These are phyloP conservation scores for Pisolithus marmoratus DNA, from an alignment of 768 basidiomycete species.

Conservation along the genomic window DNA sequence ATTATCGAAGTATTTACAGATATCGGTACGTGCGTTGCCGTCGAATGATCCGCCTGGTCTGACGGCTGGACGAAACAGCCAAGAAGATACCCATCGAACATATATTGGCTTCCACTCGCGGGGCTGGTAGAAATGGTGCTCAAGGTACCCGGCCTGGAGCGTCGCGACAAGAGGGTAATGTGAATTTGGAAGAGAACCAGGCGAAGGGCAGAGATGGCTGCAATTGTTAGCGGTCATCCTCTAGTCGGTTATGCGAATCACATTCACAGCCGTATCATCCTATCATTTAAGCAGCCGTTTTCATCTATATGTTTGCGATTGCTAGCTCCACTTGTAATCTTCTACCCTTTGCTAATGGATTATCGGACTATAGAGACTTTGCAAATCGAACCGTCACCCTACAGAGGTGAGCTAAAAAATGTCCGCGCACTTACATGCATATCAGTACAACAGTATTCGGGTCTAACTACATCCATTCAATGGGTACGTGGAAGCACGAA, in stretches of 20 bases:
- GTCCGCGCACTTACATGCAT: background rate
- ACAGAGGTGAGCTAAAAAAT: background rate
- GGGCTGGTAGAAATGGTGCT: constrained; percentile 55
- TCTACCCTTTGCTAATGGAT: constrained; percentile 20
- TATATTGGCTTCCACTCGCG: constrained; percentile 79
- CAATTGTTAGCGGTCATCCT: constrained; percentile 44
- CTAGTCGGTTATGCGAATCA: constrained; percentile 1
- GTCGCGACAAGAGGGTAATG: constrained; percentile 46
- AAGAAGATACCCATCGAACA: constrained; percentile 92
- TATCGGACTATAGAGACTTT: constrained; percentile 7
- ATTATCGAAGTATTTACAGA: constrained; percentile 97
- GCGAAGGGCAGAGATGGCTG: constrained; percentile 70
- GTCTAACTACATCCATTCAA: constrained; percentile 1
- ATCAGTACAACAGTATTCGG: background rate
- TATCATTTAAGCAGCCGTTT: constrained; percentile 10
- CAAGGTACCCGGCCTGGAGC: constrained; percentile 47
- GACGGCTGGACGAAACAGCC: constrained; percentile 36
- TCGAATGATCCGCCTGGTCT: background rate
- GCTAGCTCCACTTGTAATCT: constrained; percentile 21
- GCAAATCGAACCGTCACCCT: background rate
- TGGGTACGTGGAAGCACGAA: constrained; percentile 22
- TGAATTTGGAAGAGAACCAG: constrained; percentile 66
- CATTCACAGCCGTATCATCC: constrained; percentile 14
- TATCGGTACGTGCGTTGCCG: constrained; percentile 61
- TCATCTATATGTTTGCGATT: constrained; percentile 22